Percentiles rank a stretch among this genome's conserved stretches.
Evolutionary conservation across 2,329 filamentous ascomycete species (phyloP).

Genomic region (Colletotrichum incanum): DNA sequence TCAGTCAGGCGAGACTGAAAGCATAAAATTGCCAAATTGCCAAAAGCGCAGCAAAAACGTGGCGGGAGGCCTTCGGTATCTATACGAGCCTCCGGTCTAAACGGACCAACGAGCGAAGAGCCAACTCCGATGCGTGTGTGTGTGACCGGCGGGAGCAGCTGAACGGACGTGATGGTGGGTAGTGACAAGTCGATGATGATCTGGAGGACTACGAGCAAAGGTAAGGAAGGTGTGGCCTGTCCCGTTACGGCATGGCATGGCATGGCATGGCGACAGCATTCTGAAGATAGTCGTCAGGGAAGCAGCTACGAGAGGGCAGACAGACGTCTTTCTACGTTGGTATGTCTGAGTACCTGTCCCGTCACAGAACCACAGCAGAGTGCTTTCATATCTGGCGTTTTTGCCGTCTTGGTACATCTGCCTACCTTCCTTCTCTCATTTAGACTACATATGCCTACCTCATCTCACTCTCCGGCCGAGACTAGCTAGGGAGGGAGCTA

Average conservation of each 20-base stretch:
- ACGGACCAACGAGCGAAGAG: constrained; percentile 23
- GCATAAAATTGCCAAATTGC: constrained; percentile 2
- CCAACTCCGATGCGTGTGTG: constrained; percentile 6
- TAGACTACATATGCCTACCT: neutral
- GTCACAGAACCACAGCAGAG: neutral
- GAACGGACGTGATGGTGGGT: constrained; percentile 14
- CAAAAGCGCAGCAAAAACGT: constrained; percentile 5
- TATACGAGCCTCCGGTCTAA: constrained; percentile 34
- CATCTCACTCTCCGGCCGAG: neutral
- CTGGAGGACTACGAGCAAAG: constrained; percentile 13
- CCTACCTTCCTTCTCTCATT: neutral
- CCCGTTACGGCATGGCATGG: constrained; percentile 22
- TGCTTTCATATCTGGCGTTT: neutral
- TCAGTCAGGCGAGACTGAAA: constrained; percentile 15
- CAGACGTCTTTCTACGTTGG: neutral
- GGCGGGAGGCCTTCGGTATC: constrained; percentile 36
- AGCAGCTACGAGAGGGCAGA: neutral
- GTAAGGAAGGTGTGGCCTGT: constrained; percentile 11
- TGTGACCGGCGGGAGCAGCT: constrained; percentile 20
- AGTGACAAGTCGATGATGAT: constrained; percentile 31
- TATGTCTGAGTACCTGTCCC: neutral
- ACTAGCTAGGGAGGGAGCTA: constrained; percentile 1
- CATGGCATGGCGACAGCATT: constrained; percentile 31
- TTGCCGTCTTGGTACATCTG: neutral
- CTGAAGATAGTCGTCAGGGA: neutral